Percentiles rank a stretch among this genome's conserved stretches.
These are phyloP conservation scores for Blastobotrys chiropterorum DNA, from an alignment of 805 yeast species.

Conservation along the genomic window DNA sequence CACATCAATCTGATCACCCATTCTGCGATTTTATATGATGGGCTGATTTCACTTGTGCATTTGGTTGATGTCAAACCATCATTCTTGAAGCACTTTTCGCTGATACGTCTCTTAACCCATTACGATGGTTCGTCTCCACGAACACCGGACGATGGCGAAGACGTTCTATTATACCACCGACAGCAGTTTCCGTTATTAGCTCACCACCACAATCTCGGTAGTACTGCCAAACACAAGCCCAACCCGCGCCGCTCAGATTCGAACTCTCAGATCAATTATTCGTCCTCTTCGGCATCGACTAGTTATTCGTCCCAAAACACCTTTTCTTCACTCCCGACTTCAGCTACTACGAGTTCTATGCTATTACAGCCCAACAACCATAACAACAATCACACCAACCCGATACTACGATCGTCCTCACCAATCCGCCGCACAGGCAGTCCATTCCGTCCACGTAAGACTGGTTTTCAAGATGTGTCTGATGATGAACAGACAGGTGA, in stretches of 20 bases:
- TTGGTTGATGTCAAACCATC: constrained; percentile 8
- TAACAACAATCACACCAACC: neutral
- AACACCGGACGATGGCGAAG: neutral
- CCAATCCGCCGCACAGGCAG: neutral
- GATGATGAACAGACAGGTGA: neutral
- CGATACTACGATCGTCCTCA: neutral
- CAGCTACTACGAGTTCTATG: neutral
- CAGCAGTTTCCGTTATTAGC: neutral
- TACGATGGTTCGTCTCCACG: constrained; percentile 4
- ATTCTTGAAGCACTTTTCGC: constrained; percentile 1
- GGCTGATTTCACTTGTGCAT: constrained; percentile 1
- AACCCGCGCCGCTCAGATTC: neutral
- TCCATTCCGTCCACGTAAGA: constrained; percentile 1
- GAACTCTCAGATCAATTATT: neutral
- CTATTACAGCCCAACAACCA: neutral
- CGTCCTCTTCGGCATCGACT: neutral
- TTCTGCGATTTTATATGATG: neutral
- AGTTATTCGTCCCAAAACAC: neutral
- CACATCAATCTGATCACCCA: constrained; percentile 1
- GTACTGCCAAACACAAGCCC: neutral
- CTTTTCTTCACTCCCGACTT: neutral
- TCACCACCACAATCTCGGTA: neutral
- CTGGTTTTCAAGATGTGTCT: constrained; percentile 4
- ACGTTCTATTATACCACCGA: neutral
- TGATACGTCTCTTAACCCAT: neutral